Conservation (phyloP, 139 green algal genomes). For the Chlorella vulgaris region DNA sequence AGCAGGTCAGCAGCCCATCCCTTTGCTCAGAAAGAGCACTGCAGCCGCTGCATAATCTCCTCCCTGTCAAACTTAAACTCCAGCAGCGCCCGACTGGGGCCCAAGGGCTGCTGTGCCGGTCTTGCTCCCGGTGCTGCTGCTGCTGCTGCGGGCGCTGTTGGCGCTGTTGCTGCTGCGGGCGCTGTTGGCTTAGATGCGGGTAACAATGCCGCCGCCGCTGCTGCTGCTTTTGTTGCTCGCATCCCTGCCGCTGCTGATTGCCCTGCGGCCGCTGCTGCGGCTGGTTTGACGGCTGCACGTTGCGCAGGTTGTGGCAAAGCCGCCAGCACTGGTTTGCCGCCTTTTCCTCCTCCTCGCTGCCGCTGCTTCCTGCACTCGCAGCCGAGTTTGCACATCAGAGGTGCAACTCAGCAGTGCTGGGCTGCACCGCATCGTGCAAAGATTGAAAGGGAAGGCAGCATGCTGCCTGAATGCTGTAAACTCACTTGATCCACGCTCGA, state of each 20-base stretch:
- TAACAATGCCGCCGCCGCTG: neutral
- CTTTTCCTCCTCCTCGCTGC: neutral
- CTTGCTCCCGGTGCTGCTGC: neutral
- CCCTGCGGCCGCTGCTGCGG: neutral
- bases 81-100: neutral
- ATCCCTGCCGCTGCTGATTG: neutral
- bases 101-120: neutral
- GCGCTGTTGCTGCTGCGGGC: neutral
- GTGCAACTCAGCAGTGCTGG: no score
- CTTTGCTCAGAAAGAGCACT: neutral
- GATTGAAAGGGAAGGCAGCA: no score
- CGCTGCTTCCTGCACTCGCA: neutral
- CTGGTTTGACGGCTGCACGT: neutral
- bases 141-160: neutral
- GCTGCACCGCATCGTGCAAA: no score
- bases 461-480: no score
- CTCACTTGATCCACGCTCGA: constrained; percentile 58
- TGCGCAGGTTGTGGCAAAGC: no score
- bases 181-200: neutral
- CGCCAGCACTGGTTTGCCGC: neutral
- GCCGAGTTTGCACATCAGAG: neutral
- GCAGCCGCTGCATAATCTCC: neutral
- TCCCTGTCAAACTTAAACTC: constrained; percentile 11
- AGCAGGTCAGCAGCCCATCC: neutral
- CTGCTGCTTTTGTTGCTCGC: constrained; percentile 3